Evolutionary conservation across 2,329 filamentous ascomycete species (phyloP).

Genomic region (Daldinia eschscholtzii): DNA sequence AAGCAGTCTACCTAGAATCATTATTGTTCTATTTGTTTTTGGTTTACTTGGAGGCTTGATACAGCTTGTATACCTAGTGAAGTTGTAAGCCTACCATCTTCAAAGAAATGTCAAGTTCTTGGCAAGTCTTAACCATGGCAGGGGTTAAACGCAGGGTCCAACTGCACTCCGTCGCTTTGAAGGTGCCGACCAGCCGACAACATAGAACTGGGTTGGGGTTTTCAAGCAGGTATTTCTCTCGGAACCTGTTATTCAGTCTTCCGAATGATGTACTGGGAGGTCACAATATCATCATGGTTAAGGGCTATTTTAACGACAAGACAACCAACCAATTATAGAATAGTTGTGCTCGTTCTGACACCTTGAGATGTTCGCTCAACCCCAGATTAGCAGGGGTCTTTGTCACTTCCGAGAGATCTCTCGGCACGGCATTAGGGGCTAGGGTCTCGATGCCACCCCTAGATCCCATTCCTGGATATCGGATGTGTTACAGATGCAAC

Average conservation of each 20-base stretch:
- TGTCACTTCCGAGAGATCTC: slow-evolving; percentile 35
- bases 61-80: slow-evolving; percentile 12
- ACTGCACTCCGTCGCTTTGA: not conserved
- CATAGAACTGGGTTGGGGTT: slow-evolving; percentile 39
- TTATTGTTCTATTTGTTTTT: not conserved
- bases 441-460: slow-evolving; percentile 34
- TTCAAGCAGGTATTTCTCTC: not conserved
- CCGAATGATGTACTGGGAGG: not conserved
- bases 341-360: not conserved
- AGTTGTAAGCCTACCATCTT: slow-evolving; percentile 17
- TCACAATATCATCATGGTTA: slow-evolving; percentile 16
- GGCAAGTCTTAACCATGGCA: slow-evolving; percentile 38
- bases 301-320: not conserved
- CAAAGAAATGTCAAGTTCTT: slow-evolving; percentile 39
- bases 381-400: slow-evolving; percentile 34
- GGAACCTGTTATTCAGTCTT: slow-evolving; percentile 13
- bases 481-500: slow-evolving; percentile 46
- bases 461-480: slow-evolving; percentile 31
- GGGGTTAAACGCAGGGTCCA: slow-evolving; percentile 28
- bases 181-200: slow-evolving; percentile 22
- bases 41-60: not conserved
- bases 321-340: not conserved
- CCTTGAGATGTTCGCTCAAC: slow-evolving; percentile 1
- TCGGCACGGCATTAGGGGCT: slow-evolving; percentile 25
- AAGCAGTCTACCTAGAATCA: not conserved